phyloP scores from a whole-genome alignment of 331 rosid genomes.

The Stylosanthes scabra region DNA sequence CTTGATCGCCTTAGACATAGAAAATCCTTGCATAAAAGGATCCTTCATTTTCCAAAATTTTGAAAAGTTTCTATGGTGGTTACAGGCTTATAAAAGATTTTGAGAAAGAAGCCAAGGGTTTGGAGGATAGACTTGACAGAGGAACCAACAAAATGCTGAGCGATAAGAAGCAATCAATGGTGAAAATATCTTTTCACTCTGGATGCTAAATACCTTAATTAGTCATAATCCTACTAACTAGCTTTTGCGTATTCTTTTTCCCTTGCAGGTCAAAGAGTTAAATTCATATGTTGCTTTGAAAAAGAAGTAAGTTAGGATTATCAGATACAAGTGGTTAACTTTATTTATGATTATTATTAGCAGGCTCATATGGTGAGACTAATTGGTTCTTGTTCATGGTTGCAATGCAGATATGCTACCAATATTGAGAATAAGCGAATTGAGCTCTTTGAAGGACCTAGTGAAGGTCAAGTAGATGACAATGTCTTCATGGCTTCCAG shows the following conservation, averaged over 20 bases:
- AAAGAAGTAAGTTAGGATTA: constrained; percentile 53
- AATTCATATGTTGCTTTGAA: constrained; percentile 76
- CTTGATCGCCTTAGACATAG: too few species aligned
- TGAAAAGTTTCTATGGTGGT: constrained; percentile 7
- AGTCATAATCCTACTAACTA: constrained; percentile 28
- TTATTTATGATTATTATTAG: constrained; percentile 4
- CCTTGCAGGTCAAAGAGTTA: constrained; percentile 81
- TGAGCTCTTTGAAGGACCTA: constrained; percentile 76
- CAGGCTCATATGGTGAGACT: background rate
- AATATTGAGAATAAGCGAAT: constrained; percentile 70
- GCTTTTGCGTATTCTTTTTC: constrained; percentile 20
- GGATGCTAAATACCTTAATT: background rate
- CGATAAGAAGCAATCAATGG: constrained; percentile 84
- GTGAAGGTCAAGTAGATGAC: constrained; percentile 63
- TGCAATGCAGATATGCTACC: constrained; percentile 64
- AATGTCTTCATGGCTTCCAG: constrained; percentile 80
- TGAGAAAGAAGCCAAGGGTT: constrained; percentile 65
- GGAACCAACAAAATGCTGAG: constrained; percentile 68
- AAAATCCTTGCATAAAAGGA: background rate
- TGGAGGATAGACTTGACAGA: constrained; percentile 58
- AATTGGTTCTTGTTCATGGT: background rate
- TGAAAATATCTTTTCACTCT: constrained; percentile 38
- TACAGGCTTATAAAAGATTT: constrained; percentile 82
- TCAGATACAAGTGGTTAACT: background rate
- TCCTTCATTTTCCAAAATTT: background rate